Percentiles rank a stretch among this genome's conserved stretches.
These are phyloP conservation scores for Debaryomycetaceae sp. DNA, from an alignment of 1,139 yeast species.

Conservation along the genomic window DNA sequence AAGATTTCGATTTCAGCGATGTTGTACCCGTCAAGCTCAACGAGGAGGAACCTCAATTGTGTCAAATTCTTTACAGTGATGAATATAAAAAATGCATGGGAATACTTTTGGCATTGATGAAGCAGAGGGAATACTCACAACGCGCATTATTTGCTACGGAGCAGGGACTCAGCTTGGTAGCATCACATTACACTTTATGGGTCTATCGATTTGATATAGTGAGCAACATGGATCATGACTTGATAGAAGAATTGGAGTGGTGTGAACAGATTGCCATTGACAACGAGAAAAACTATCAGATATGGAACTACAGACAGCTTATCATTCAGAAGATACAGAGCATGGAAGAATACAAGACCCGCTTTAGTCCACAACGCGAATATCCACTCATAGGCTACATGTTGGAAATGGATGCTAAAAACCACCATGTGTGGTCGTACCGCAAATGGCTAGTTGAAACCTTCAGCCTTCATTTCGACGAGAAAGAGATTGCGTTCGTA, in stretches of 20 bases:
- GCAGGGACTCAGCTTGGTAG: constrained; percentile 60
- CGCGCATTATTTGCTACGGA: constrained; percentile 69
- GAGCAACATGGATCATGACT: constrained; percentile 29
- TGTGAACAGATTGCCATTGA: constrained; percentile 70
- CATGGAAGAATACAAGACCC: constrained; percentile 4
- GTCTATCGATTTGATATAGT: constrained; percentile 65
- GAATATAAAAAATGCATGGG: constrained; percentile 67
- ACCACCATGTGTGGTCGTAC: constrained; percentile 96
- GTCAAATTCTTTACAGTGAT: constrained; percentile 73
- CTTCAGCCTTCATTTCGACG: constrained; percentile 43
- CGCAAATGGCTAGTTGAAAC: constrained; percentile 71
- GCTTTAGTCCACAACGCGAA: constrained; percentile 52
- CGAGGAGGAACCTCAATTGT: constrained; percentile 52
- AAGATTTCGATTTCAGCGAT: constrained; percentile 31
- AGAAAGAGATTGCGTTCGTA: constrained; percentile 52
- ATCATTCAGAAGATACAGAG: constrained; percentile 38
- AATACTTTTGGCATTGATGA: constrained; percentile 58
- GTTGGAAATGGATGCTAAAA: constrained; percentile 77
- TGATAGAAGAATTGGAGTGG: constrained; percentile 65
- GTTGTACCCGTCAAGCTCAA: constrained; percentile 38
- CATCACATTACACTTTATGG: constrained; percentile 95
- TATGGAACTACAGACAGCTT: constrained; percentile 87
- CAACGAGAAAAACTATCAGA: constrained; percentile 89
- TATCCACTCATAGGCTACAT: constrained; percentile 60
- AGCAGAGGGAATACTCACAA: constrained; percentile 57